phyloP scores from a whole-genome alignment of 108 stramenopile genomes.

The Cylindrotheca fusiformis region DNA sequence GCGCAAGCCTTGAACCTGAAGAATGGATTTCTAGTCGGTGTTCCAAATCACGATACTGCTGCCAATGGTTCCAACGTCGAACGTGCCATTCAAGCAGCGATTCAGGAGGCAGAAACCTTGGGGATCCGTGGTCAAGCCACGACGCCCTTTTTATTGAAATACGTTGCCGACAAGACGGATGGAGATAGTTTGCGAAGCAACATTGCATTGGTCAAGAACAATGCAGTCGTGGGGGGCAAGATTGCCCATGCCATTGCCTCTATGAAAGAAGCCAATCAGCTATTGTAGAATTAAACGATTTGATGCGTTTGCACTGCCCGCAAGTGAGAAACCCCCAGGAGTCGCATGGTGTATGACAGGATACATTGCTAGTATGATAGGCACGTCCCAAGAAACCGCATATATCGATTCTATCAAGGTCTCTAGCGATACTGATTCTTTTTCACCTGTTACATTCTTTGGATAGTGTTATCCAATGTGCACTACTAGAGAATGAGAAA shows the following conservation, averaged over 20 bases:
- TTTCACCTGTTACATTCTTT: no score
- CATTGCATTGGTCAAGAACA: slow-evolving; percentile 89
- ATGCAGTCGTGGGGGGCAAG: slow-evolving; percentile 86
- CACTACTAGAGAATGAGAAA: no score
- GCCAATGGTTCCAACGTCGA: slow-evolving; percentile 76
- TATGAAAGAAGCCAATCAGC: no score
- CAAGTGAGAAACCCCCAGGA: no score
- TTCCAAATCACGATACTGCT: slow-evolving; percentile 93
- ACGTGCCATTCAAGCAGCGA: slow-evolving; percentile 76
- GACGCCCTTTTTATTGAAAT: slow-evolving; percentile 91
- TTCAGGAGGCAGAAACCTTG: slow-evolving; percentile 59
- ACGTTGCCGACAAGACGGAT: slow-evolving; percentile 70
- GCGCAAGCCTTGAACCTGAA: slow-evolving; percentile 52
- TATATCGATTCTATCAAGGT: no score
- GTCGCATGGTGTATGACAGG: no score
- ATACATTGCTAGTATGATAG: no score
- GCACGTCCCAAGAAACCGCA: no score
- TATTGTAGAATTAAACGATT: no score
- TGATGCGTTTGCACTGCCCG: no score
- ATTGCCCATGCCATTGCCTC: slow-evolving; percentile 84
- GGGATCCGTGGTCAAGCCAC: slow-evolving; percentile 81
- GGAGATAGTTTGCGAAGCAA: slow-evolving; percentile 86
- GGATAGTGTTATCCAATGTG: no score
- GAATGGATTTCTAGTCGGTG: slow-evolving; percentile 90
- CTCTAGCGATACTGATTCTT: no score